A percentile compares a stretch with the other conserved stretches of the same genome.
Evolutionary conservation across 768 basidiomycete genomes (phyloP).

Genomic region (Mycena rosella): DNA sequence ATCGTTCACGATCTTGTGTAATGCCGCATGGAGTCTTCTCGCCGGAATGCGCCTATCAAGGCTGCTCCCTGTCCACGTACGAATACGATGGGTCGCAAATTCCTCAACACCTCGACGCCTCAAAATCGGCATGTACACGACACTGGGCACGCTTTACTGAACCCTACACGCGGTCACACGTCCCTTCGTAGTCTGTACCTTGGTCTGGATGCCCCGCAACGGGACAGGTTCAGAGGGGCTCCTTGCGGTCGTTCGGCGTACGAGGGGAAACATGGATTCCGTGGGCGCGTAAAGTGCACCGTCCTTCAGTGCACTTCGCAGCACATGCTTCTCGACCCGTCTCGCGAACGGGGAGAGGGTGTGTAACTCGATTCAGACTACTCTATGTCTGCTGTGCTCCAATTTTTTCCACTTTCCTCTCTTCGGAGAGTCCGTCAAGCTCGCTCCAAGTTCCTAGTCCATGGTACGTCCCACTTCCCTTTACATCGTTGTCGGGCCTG

Average conservation of each 20-base stretch:
- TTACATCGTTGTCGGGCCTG: neutral
- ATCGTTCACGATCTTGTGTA: constrained; percentile 31
- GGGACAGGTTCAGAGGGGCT: constrained; percentile 22
- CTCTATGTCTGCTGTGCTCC: constrained; percentile 68
- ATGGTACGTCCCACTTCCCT: neutral
- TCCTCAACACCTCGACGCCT: constrained; percentile 28
- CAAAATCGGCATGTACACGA: constrained; percentile 31
- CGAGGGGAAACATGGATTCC: constrained; percentile 39
- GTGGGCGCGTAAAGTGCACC: constrained; percentile 39
- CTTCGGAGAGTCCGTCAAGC: constrained; percentile 27
- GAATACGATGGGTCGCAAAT: constrained; percentile 11
- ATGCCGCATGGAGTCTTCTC: constrained; percentile 6
- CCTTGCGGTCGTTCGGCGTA: constrained; percentile 30
- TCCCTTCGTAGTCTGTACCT: constrained; percentile 34
- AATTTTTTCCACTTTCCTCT: constrained; percentile 48
- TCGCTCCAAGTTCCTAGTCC: no score
- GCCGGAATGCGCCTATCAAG: constrained; percentile 13
- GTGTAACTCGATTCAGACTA: constrained; percentile 80
- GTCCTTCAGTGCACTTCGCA: constrained; percentile 80
- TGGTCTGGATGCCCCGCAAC: constrained; percentile 23
- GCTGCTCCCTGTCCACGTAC: constrained; percentile 21
- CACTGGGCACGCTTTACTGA: constrained; percentile 25
- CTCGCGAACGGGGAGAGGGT: constrained; percentile 37
- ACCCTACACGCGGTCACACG: constrained; percentile 30
- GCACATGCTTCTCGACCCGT: constrained; percentile 52